Conservation (phyloP, 106 monocot species). For the Iris macrosiphon region DNA sequence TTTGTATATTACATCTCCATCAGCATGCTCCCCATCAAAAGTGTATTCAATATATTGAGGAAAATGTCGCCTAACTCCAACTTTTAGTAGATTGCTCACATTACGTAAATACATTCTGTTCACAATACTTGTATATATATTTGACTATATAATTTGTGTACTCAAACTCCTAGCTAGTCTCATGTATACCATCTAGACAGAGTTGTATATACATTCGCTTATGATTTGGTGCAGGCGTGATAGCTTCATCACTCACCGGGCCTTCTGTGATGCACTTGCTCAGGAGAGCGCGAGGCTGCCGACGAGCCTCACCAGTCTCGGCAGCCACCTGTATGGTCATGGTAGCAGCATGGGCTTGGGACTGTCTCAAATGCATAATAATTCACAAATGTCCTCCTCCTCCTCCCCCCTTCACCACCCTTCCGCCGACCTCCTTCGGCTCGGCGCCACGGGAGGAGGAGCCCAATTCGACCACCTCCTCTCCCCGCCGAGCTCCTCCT, state of each 20-base stretch:
- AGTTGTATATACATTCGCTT: not conserved
- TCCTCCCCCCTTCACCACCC: constrained; percentile 28
- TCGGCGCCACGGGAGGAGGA: not conserved
- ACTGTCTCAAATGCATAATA: constrained; percentile 40
- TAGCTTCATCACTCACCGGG: constrained; percentile 96
- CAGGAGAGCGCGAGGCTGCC: constrained; percentile 76
- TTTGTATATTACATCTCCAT: too few species aligned
- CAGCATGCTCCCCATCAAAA: too few species aligned
- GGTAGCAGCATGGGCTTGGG: constrained; percentile 37
- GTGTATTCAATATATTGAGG: too few species aligned
- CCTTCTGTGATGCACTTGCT: constrained; percentile 89
- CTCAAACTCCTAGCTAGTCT: too few species aligned
- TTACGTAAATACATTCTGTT: too few species aligned
- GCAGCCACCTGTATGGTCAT: constrained; percentile 57
- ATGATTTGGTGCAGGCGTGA: constrained; percentile 60
- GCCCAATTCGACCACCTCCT: constrained; percentile 56
- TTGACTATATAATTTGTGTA: too few species aligned
- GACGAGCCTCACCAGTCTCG: constrained; percentile 31
- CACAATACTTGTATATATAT: too few species aligned
- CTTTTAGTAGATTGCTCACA: not conserved
- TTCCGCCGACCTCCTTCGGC: constrained; percentile 48
- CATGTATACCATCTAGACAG: not conserved
- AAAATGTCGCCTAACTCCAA: too few species aligned
- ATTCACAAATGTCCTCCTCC: constrained; percentile 37
- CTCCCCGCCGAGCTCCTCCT: not conserved